phyloP scores from a whole-genome alignment of 2,329 filamentous ascomycete genomes.

The Penicillium sp. region DNA sequence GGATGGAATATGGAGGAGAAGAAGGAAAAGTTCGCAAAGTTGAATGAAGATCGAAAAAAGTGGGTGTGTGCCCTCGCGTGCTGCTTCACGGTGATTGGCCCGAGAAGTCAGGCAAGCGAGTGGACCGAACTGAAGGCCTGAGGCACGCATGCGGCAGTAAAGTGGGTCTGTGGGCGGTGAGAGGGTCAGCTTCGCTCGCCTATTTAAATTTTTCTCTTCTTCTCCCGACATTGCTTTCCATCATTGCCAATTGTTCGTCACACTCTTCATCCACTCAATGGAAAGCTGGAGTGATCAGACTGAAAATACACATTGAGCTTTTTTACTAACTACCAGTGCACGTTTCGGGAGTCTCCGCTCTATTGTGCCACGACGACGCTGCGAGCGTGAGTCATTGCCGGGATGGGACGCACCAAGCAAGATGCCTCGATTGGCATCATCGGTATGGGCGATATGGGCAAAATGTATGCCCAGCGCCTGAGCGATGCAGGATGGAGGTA shows the following conservation, averaged over 20 bases:
- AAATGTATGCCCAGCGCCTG: conserved; percentile 92
- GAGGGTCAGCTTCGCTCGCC: conserved; percentile 22
- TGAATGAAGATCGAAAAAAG: conserved; percentile 37
- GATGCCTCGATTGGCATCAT: conserved; percentile 88
- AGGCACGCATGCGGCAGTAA: conserved; percentile 16
- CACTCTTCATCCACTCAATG: conserved; percentile 19
- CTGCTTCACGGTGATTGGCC: conserved; percentile 39
- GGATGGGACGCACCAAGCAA: conserved; percentile 59
- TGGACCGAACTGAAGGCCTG: conserved; percentile 20
- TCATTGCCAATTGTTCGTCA: conserved; percentile 25
- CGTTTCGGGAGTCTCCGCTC: background rate
- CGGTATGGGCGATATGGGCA: conserved; percentile 99
- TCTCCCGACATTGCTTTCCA: background rate
- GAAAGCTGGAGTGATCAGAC: conserved; percentile 7
- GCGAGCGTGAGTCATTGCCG: conserved; percentile 20
- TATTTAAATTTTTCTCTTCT: conserved; percentile 39
- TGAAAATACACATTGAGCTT: conserved; percentile 4
- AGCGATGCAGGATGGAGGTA: conserved; percentile 97
- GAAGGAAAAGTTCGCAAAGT: conserved; percentile 35
- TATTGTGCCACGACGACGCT: background rate
- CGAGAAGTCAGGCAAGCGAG: conserved; percentile 36
- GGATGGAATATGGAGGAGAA: conserved; percentile 50
- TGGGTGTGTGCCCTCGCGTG: conserved; percentile 49
- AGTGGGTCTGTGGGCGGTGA: conserved; percentile 43
- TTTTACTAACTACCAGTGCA: background rate